phyloP scores from a whole-genome alignment of 2,329 filamentous ascomycete species.

The Penicillium sp. region DNA sequence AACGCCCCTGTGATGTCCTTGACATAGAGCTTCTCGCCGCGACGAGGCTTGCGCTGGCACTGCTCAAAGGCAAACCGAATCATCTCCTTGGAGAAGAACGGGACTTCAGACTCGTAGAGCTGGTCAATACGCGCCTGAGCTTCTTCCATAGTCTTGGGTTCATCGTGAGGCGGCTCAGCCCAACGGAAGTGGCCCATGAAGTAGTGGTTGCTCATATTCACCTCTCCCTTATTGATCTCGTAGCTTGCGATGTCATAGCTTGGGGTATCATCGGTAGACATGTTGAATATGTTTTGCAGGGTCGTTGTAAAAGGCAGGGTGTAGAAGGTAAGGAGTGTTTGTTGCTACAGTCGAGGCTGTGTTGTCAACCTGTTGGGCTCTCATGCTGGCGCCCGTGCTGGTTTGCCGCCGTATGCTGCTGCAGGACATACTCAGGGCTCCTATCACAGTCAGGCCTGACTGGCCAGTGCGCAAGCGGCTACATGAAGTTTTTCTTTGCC shows the following conservation, averaged over 20 bases:
- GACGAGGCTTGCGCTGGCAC: slow-evolving; percentile 11
- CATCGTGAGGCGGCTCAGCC: slow-evolving; percentile 4
- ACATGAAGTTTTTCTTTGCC: background rate
- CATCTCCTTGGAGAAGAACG: slow-evolving; percentile 25
- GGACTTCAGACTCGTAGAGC: slow-evolving; percentile 23
- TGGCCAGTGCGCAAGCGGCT: slow-evolving; percentile 2
- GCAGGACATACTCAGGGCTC: slow-evolving; percentile 1
- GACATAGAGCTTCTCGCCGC: slow-evolving; percentile 20
- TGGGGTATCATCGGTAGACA: background rate
- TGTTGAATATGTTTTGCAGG: background rate
- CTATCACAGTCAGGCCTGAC: background rate
- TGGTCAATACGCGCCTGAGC: slow-evolving; percentile 21
- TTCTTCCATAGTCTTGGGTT: slow-evolving; percentile 13
- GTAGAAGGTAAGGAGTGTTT: background rate
- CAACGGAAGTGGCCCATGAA: slow-evolving; percentile 6
- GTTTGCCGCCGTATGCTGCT: background rate
- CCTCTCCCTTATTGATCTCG: background rate
- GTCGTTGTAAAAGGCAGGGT: background rate
- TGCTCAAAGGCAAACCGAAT: slow-evolving; percentile 12
- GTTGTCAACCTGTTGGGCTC: background rate
- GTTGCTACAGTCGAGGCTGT: background rate
- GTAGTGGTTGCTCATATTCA: background rate
- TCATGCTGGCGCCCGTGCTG: background rate
- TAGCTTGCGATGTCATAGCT: background rate
- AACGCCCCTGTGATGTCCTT: slow-evolving; percentile 12